phyloP scores from a whole-genome alignment of 257 asterid genomes.

The Solanum habrochaites region DNA sequence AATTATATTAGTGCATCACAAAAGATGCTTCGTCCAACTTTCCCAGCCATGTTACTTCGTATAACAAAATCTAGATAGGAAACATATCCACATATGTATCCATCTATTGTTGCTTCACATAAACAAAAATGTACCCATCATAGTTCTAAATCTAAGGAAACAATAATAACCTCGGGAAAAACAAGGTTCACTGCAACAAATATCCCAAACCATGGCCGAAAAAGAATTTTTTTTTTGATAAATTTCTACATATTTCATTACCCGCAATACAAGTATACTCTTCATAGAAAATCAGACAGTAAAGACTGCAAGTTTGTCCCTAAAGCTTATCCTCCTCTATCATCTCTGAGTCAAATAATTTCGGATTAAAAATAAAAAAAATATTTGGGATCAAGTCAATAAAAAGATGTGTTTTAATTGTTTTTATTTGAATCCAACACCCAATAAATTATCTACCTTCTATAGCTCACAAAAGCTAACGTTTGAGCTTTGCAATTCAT shows the following conservation, averaged over 20 bases:
- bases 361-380: too few species aligned
- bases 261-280: slow-evolving; percentile 55
- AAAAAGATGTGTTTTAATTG: background rate
- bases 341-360: too few species aligned
- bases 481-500: too few species aligned
- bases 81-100: too few species aligned
- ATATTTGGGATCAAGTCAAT: too few species aligned
- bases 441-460: background rate
- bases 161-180: slow-evolving; percentile 22
- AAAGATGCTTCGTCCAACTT: slow-evolving; percentile 14
- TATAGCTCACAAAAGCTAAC: too few species aligned
- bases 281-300: background rate
- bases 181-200: slow-evolving; percentile 59
- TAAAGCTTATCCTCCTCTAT: too few species aligned
- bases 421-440: background rate
- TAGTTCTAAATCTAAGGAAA: slow-evolving; percentile 11
- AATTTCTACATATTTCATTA: slow-evolving; percentile 44
- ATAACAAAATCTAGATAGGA: too few species aligned
- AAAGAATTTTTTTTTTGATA: slow-evolving; percentile 15
- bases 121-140: slow-evolving; percentile 28
- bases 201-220: background rate
- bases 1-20: slow-evolving; percentile 79
- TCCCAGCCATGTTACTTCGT: slow-evolving; percentile 2
- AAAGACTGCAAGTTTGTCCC: too few species aligned
- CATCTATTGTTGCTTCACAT: slow-evolving; percentile 35